Percentiles rank a stretch among this genome's conserved stretches.
These are phyloP conservation scores for Leishmania major DNA, from an alignment of 208 protist genomes.

Conservation along the genomic window DNA sequence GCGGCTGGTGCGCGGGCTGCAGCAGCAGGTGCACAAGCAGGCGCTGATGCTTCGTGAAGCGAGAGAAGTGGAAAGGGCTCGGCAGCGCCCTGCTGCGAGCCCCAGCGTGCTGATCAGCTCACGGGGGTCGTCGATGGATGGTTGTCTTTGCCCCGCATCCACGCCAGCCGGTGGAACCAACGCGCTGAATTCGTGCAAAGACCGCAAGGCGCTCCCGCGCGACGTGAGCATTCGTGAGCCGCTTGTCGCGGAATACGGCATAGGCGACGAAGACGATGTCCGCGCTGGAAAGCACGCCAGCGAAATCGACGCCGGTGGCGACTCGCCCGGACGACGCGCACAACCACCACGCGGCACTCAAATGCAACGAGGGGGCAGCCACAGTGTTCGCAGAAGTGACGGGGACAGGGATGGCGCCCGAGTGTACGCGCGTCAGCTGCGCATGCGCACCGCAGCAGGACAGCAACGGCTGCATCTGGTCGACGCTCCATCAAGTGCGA, in stretches of 20 bases:
- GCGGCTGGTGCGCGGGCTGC: constrained; percentile 16
- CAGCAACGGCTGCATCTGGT: not conserved
- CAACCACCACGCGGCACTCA: not conserved
- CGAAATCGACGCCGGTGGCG: not conserved
- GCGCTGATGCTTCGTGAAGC: not conserved
- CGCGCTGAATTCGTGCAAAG: too few relatives aligned
- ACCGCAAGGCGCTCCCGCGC: constrained; percentile 23
- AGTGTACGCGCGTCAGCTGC: constrained; percentile 37
- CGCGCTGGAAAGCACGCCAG: not conserved
- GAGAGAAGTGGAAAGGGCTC: not conserved
- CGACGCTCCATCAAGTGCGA: not conserved
- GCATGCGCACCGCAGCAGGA: constrained; percentile 21
- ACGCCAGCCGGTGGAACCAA: not conserved
- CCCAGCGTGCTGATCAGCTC: not conserved
- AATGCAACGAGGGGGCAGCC: not conserved
- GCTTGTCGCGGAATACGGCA: constrained; percentile 17
- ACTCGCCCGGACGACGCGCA: not conserved
- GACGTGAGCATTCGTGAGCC: constrained; percentile 27
- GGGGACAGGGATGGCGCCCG: constrained; percentile 4
- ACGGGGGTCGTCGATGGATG: not conserved
- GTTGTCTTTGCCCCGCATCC: too few relatives aligned
- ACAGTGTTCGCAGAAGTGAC: not conserved
- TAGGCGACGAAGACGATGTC: not conserved
- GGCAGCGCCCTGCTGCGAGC: not conserved
- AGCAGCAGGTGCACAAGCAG: constrained; percentile 18